Evolutionary conservation across 23 red algal genomes (phyloP), one percentile per base, ranked within the genome.

Genomic region (Gracilaria domingensis): DNA sequence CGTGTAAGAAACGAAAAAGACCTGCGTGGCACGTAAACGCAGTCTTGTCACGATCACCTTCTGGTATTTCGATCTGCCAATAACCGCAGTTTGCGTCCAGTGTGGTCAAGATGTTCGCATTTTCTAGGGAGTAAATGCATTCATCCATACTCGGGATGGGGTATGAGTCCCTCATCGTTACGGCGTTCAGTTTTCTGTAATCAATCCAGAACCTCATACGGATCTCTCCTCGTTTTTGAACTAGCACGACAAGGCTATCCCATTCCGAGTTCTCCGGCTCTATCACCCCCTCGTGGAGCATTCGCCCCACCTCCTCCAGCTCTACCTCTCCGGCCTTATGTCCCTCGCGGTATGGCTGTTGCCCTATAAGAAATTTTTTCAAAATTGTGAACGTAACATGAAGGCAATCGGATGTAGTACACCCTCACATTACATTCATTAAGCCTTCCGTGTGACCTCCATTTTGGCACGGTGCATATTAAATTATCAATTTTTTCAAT

Each of bases 81-180:
- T 87, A 87, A 8, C 83, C 62, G 83, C 17, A 66, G 40, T 87
- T 87, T 13, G 35, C 58, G 42, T 87, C 83, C 38, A 87, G 26
- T 26, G 64, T 75, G 32, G 83, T 71, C 16, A 86, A 72, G 25
- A 87, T 34, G 9, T 87, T 6, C 11, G 66, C 66, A 7, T 75
- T n/a, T 25, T 67, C 66, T 4, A 88, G 38, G 26, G 84, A 88
- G 36, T 88, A 66, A 18, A 88, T 72, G 14, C 56, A 88, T 12
- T 78, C 84, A 57, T 88, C 84, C 66, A 77, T 88, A 25, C 84
- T 28, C 34, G 84, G 84, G 38, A 88, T 75, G 1, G 82, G 82
- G 25, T 72, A 86, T 8, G 35, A 45, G 26, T 86, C 64, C 24
- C 82, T 66, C 3, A 35, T 38, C 57, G 1, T 86, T 14, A 75